Evolutionary conservation across 768 basidiomycete species (phyloP), one percentile per base, ranked within the genome.

Genomic region (Boletus vinaceobasis): DNA sequence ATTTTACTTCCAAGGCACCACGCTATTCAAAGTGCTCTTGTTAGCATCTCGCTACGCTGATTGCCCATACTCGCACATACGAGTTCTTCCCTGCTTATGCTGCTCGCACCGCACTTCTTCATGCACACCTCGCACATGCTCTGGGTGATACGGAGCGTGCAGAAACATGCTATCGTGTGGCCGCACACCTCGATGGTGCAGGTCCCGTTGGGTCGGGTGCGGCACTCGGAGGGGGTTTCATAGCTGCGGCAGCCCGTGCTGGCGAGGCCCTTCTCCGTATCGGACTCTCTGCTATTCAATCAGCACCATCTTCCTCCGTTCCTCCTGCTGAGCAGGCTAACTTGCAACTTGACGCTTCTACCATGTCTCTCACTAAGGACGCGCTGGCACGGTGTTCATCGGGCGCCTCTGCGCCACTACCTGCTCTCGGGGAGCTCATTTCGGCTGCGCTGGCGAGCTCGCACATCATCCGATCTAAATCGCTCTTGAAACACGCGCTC

Each of bases 91-190:
- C 65, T 31, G 47, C 67, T 0, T 90, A 84, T 61, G 74, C 83
- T 2, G 77, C 84, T 1, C 81, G 86, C 5, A 82, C 90, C 11
- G 77, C 85, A 6, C 74, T 91, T 7, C 79, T 85, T 53, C 79
- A 88, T 49, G 89, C 83, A 0, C 87, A 92, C 56, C 79, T 91
- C 29, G 84, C 87, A 5, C 89, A 92, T 65, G 81, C 87, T 2
- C 69, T 81, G 5, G 81, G 82, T 1, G 74, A 80, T 8, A 65
- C 72, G 0, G 73, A 75, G 11, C 76, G 81, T 2, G 89, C 90
- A 17, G 60, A 75, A 45, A 73, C 76, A 36, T 87, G 85, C 52
- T 92, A 90, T 66, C 75, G 74, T 39, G 78, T 86, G 5, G 86
- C 88, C 4, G 81, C 80, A 5, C 69, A 74, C 45, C 70, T 88